These are phyloP conservation scores for Euphorbia pulcherrima DNA, from an alignment of 345 rosid species.

Conservation along the genomic window DNA sequence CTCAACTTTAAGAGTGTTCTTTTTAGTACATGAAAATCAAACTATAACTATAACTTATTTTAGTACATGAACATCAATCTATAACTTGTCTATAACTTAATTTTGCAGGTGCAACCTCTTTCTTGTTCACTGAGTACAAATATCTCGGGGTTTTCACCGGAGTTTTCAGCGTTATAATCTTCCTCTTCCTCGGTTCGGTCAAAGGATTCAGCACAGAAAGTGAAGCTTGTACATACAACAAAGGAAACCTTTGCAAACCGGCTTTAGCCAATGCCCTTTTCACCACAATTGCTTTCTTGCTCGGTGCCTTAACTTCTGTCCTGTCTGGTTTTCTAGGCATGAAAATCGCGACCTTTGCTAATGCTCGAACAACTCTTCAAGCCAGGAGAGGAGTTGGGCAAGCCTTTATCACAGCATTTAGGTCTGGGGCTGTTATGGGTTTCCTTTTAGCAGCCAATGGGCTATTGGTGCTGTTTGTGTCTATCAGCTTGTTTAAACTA, in stretches of 20 bases:
- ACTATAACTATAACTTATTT: too few relatives aligned
- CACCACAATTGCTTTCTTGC: constrained; percentile 68
- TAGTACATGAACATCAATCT: too few relatives aligned
- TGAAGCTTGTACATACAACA: constrained; percentile 56
- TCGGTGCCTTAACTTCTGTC: constrained; percentile 60
- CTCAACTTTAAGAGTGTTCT: too few relatives aligned
- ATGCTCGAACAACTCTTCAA: constrained; percentile 65
- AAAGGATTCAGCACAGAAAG: constrained; percentile 61
- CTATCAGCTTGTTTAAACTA: constrained; percentile 51
- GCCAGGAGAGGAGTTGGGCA: constrained; percentile 63
- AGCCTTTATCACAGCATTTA: constrained; percentile 59
- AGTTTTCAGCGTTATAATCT: constrained; percentile 39
- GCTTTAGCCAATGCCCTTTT: constrained; percentile 59
- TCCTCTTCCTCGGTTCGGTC: constrained; percentile 68
- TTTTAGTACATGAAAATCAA: too few relatives aligned
- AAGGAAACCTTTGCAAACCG: constrained; percentile 52
- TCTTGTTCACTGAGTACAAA: constrained; percentile 56
- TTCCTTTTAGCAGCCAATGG: constrained; percentile 73
- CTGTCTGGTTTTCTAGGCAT: constrained; percentile 68
- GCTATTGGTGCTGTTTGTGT: constrained; percentile 51
- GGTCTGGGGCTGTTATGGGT: constrained; percentile 70
- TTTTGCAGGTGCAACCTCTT: constrained; percentile 59
- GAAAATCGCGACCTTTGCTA: constrained; percentile 70
- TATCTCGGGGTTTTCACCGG: constrained; percentile 52
- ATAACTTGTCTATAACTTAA: not conserved